Conservation (phyloP, 768 basidiomycete species). For the Suillus variegatus region DNA sequence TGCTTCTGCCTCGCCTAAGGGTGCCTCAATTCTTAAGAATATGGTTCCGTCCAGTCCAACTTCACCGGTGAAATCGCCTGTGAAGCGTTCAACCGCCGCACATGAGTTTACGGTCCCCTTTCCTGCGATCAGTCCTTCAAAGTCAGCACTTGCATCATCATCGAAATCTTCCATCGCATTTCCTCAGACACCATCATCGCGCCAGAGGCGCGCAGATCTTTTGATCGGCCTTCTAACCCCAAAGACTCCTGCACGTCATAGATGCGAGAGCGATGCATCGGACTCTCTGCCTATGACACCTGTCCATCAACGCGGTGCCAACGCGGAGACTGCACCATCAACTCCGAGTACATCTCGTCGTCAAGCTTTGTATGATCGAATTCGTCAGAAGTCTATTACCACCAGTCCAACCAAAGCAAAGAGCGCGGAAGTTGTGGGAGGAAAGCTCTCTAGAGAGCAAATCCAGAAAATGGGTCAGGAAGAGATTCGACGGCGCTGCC, state of each 20-base stretch:
- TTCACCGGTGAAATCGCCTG: constrained; percentile 42
- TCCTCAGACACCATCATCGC: constrained; percentile 66
- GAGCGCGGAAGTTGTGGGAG: constrained; percentile 40
- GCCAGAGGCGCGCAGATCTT: constrained; percentile 36
- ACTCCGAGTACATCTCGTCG: constrained; percentile 78
- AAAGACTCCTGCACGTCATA: constrained; percentile 42
- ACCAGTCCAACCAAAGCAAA: constrained; percentile 63
- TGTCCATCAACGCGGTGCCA: constrained; percentile 56
- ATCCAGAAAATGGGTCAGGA: constrained; percentile 75
- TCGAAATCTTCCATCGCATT: constrained; percentile 52
- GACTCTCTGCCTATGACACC: constrained; percentile 63
- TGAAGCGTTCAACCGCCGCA: constrained; percentile 15
- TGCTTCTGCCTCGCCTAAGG: constrained; percentile 75
- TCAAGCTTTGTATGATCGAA: constrained; percentile 78
- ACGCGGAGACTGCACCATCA: constrained; percentile 56
- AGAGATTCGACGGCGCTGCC: constrained; percentile 72
- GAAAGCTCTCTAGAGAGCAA: constrained; percentile 62
- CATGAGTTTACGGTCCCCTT: constrained; percentile 40
- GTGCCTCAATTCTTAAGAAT: constrained; percentile 32
- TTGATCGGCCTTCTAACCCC: constrained; percentile 40
- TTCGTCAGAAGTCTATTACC: constrained; percentile 71
- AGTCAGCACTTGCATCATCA: constrained; percentile 39
- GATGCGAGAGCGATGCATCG: constrained; percentile 41
- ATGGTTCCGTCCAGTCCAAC: constrained; percentile 31
- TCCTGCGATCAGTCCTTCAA: constrained; percentile 39